Evolutionary conservation across 1,284 basidiomycete genomes (phyloP), one percentile per base, ranked within the genome.

Genomic region (Phlebopus sp.): DNA sequence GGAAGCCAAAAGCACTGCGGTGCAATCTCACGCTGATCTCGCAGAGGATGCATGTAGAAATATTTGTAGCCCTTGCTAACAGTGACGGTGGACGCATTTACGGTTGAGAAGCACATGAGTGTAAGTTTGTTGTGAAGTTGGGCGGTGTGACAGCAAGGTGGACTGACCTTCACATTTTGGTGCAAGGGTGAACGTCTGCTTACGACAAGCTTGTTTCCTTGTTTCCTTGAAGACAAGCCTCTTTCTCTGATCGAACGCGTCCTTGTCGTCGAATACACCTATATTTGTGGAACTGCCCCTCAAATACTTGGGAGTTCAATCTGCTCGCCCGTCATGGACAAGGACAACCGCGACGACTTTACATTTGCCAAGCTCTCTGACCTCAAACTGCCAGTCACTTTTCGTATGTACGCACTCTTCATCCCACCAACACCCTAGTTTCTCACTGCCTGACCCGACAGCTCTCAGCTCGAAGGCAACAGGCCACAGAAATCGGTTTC

Each of bases 361-460:
- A 93, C 91, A 4, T 95, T 96, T 62, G 92, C 92, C 13, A 84
- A 86, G 63, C 79, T 93, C 34, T 86, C 85, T 49, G 90, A 96
- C 65, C 77, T 97, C 49, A 91, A 90, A 61, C 69, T 92, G 8
- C 89, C 87, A 4, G 80, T 97, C 15, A 91, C 92, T 4, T 81
- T 97, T 64, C 83, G 90, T 64, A 90, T 97, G 91, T 92, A 69
- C 55, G 82, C 59, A 38, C 32, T 44, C 35, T 6, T 36, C 34
- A 29, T 32, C 40, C 4, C 39, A 30, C 15, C 36, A 4, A 13
- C 39, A 47, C 21, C 37, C 29, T 34, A 15, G 38, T 41, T 9
- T 50, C 21, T 57, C 44, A 42, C 49, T 36, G 15, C 44, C 53
- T 52, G 42, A 49, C 47, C 38, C 32, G 40, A 30, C 52, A 94